Evolutionary conservation across 768 basidiomycete species (phyloP), one percentile per base, ranked within the genome.

Genomic region (Russula foetens): DNA sequence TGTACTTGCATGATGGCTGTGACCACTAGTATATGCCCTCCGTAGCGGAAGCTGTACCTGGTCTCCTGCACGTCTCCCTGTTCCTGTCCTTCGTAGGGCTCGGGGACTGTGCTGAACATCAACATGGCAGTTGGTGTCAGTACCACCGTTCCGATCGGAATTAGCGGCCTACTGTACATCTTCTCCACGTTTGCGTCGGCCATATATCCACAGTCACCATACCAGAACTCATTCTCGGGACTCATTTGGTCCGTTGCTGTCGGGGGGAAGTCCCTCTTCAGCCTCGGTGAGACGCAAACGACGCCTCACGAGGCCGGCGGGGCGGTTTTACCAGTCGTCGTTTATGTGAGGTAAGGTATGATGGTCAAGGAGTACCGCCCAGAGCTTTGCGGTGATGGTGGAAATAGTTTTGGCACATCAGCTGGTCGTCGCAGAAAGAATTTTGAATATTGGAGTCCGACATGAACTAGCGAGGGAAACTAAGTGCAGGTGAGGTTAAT

Each of bases 31-130:
- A 69, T 9, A 74, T 81, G 70, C 66, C 72, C 15, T 67, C 71
- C 1, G 67, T 81, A 2, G 75, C 19, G n/a, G n/a, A n/a, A n/a
- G n/a, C n/a, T n/a, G 75, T 81, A 28, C 81, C 80, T 1, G 70
- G 76, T 19, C 73, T 81, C 21, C 73, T 83, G 5, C 39, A 41
- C 17, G 17, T 41, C 17, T 41, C 39, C 17, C 39, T 41, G 1
- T 41, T 41, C 39, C 70, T 81, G 2, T 81, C 81, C 68, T 76
- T 84, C 68, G 71, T 76, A 41, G 77, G 79, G 31, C 71, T 83
- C 31, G 69, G 79, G 38, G 72, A 75, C 15, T 67, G 70, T 81
- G 23, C 69, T 69, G 59, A 69, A 75, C 5, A 66, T 68, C 51
- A 66, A 67, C 46, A 24, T 14, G 2, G 28, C 43, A 23, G 39